Conservation (phyloP, 371 early-diverging fungal genomes). For the Lichtheimia corymbifera region DNA sequence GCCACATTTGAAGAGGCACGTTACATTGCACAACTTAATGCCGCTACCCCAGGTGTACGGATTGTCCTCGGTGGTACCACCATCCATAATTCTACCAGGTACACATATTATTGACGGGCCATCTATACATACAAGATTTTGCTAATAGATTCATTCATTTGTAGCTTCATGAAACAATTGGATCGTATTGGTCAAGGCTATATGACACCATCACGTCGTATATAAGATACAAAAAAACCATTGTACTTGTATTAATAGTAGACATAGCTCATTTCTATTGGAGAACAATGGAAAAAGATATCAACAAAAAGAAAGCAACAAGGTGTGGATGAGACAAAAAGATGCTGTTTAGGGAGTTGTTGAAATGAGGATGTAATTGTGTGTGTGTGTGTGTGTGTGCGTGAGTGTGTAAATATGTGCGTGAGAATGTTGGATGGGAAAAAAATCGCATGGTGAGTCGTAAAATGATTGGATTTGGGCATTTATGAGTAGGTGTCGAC, state of each 20-base stretch:
- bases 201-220: conserved; percentile 11
- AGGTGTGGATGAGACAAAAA: too few relatives aligned
- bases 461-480: not conserved
- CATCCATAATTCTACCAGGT: conserved; percentile 77
- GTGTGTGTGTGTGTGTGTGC: too few relatives aligned
- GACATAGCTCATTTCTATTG: too few relatives aligned
- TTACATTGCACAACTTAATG: conserved; percentile 79
- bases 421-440: not conserved
- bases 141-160: not conserved
- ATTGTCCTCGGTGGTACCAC: conserved; percentile 90
- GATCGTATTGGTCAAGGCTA: conserved; percentile 12
- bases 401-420: too few relatives aligned
- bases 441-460: not conserved
- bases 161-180: conserved; percentile 23
- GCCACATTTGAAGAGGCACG: conserved; percentile 91
- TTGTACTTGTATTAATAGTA: too few relatives aligned
- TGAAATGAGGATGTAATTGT: too few relatives aligned
- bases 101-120: not conserved
- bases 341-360: too few relatives aligned
- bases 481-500: conserved; percentile 86
- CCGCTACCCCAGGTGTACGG: conserved; percentile 72
- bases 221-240: conserved; percentile 9
- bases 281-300: conserved; percentile 5
- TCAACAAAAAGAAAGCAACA: not conserved
- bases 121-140: not conserved